These are phyloP conservation scores for Prosopis cineraria DNA, from an alignment of 306 rosid species.

Conservation along the genomic window DNA sequence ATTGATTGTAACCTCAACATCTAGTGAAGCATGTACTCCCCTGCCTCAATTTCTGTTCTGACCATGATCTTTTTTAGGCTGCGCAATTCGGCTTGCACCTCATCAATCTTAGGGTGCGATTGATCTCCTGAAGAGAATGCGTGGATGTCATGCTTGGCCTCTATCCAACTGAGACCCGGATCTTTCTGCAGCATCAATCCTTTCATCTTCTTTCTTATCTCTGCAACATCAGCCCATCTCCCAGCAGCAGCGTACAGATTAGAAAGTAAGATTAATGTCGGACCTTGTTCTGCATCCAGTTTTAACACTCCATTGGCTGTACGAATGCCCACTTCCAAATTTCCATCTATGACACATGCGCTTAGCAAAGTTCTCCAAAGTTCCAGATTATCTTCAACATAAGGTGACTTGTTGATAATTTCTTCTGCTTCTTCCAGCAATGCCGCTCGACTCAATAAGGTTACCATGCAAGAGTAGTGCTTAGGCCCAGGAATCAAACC, in stretches of 20 bases:
- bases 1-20: constrained; percentile 33
- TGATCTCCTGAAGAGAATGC: constrained; percentile 69
- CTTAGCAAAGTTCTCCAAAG: constrained; percentile 83
- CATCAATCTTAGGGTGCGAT: constrained; percentile 53
- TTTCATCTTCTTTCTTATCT: constrained; percentile 64
- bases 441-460: constrained; percentile 71
- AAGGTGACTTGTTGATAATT: constrained; percentile 63
- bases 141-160: constrained; percentile 58
- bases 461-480: constrained; percentile 88
- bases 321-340: constrained; percentile 66
- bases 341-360: constrained; percentile 62
- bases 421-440: constrained; percentile 70
- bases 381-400: constrained; percentile 50
- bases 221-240: constrained; percentile 64
- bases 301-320: constrained; percentile 65
- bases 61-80: constrained; percentile 62
- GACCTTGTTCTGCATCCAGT: constrained; percentile 64
- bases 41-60: constrained; percentile 40
- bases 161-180: constrained; percentile 86
- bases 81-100: constrained; percentile 56
- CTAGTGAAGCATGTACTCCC: constrained; percentile 17
- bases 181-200: constrained; percentile 53
- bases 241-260: constrained; percentile 71
- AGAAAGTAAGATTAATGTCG: constrained; percentile 71
- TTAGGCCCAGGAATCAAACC: constrained; percentile 69